Base-by-base conservation (phyloP, 805 yeast species). In the Metschnikowia drakensbergensis region DNA sequence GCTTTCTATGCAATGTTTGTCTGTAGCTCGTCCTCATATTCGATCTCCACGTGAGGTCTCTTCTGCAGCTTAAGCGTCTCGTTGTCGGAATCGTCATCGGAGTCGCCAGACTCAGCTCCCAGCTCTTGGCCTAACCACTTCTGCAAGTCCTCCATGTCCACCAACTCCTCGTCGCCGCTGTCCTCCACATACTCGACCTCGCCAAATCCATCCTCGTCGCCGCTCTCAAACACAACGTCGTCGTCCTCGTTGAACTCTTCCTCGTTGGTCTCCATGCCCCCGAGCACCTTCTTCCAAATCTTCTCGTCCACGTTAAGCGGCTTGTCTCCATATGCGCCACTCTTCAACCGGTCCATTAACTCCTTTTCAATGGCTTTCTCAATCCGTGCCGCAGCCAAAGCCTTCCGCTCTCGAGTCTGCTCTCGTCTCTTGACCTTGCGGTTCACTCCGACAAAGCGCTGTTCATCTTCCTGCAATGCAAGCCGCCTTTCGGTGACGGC, bases 311-410 rank as follows among this genome's bases (percentile, higher is more conserved):
- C 98, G 62, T 94, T 94, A 64, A 94, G 76, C 48, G 99, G 99
- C 68, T 92, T 88, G 64, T 94, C 98, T 56, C 99, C 99, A 65
- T 94, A 94, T 2, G 98, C 98, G 52, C 99, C 99, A 62, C 92
- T 83, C 82, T 94, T 94, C 63, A 94, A 80, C 69, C 99, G 83
- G 47, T 91, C 97, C 62, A 94, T 76, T 56, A 94, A 78, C 69
- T 94, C 99, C 71, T 89, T 89, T 69, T 94, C 99, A 58, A 94
- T 94, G 10, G 96, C 90, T 71, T 88, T 89, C 66, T 94, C 99
- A 58, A 94, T 88, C 75, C 87, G 88, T 26, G 99, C 99, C 35
- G 99, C 98, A 25, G 88, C 88, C 53, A 94, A 75, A 0, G 99
- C 99, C 72, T 94, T 94, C 68, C 99, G 80, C 71, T 94, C 99